Conservation (phyloP, 345 rosid genomes). For the Luvunga scandens region DNA sequence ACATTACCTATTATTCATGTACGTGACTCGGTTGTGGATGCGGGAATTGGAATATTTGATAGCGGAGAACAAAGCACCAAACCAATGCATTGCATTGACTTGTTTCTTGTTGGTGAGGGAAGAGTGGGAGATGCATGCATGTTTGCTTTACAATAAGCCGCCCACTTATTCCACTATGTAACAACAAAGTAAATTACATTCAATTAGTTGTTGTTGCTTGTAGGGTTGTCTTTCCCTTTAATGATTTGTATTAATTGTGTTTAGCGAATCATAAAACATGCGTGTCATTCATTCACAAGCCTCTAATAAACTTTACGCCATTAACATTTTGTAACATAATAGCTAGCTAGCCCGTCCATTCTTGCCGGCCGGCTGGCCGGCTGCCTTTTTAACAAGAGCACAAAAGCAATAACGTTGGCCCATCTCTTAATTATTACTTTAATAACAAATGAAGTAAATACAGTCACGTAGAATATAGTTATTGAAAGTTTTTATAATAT, state of each 20-base stretch:
- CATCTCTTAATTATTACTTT: too few relatives aligned
- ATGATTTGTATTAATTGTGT: slow-evolving; percentile 10
- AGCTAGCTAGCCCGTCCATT: not conserved
- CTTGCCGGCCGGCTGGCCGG: not conserved
- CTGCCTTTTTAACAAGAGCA: not conserved
- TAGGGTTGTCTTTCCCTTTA: not conserved
- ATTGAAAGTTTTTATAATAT: too few relatives aligned
- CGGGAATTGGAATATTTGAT: not conserved
- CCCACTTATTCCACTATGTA: not conserved
- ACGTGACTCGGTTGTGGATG: not conserved
- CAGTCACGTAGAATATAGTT: not conserved
- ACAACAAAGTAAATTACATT: not conserved
- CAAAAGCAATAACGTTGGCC: not conserved
- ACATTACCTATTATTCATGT: not conserved
- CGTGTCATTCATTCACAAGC: not conserved
- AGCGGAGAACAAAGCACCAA: not conserved
- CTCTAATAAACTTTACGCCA: not conserved
- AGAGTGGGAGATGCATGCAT: not conserved
- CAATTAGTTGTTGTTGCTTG: slow-evolving; percentile 10
- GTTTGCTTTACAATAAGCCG: not conserved
- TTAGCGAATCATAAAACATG: not conserved
- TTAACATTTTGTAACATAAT: not conserved
- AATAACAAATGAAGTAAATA: too few relatives aligned
- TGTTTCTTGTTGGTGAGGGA: not conserved
- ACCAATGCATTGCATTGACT: not conserved